A percentile compares a stretch with the other conserved stretches of the same genome.
Conservation (phyloP, 305 asterid species). For the Lippia alba region DNA sequence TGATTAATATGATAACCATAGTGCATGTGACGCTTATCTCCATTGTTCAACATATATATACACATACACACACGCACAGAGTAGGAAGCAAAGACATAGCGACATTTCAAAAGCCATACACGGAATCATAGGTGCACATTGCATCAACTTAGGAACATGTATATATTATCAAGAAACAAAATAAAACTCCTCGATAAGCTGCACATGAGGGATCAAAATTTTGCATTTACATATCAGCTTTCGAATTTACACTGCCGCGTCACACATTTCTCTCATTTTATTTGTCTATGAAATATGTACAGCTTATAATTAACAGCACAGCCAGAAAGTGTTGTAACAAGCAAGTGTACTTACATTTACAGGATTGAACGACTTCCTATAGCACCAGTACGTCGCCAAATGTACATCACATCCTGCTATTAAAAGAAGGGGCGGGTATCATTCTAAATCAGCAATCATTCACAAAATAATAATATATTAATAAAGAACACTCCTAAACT, state of each 20-base stretch:
- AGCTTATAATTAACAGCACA: constrained; percentile 42
- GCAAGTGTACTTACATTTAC: constrained; percentile 43
- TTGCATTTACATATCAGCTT: constrained; percentile 52
- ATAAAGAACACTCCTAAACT: constrained; percentile 14
- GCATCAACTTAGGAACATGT: neutral
- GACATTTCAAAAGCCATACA: neutral
- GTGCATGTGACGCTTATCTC: too few relatives aligned
- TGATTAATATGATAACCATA: neutral
- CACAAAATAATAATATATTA: neutral
- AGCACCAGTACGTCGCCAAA: constrained; percentile 22
- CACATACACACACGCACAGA: too few relatives aligned
- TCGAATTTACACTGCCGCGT: constrained; percentile 53
- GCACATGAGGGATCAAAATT: constrained; percentile 43
- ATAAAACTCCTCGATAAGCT: constrained; percentile 19
- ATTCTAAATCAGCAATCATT: constrained; percentile 32
- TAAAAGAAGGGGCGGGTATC: too few relatives aligned
- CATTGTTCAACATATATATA: too few relatives aligned
- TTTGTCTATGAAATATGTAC: constrained; percentile 49
- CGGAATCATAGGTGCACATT: constrained; percentile 3
- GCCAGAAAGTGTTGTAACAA: constrained; percentile 31
- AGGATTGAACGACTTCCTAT: constrained; percentile 37
- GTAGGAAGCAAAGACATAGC: too few relatives aligned
- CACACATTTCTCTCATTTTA: constrained; percentile 42
- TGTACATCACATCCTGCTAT: constrained; percentile 33
- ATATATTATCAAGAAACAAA: too few relatives aligned